Evolutionary conservation across 345 rosid species (phyloP).

Genomic region (Boechera divaricarpa): DNA sequence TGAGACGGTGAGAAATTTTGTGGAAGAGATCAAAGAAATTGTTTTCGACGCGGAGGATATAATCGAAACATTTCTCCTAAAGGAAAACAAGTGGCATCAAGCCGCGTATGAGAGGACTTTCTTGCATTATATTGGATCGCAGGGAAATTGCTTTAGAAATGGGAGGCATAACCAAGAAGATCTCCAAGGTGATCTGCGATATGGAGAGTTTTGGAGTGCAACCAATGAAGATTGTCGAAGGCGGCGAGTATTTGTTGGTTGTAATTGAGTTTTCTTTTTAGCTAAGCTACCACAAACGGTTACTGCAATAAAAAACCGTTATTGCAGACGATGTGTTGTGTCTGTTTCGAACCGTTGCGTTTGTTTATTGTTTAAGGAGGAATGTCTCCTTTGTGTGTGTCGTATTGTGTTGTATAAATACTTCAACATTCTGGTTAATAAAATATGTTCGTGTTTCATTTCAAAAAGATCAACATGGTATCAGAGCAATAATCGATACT

Average conservation of each 20-base stretch:
- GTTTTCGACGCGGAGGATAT: constrained; percentile 41
- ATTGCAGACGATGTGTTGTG: too few species aligned
- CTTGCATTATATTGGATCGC: neutral
- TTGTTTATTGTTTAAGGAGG: too few species aligned
- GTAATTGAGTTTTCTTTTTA: too few species aligned
- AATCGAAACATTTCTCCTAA: constrained; percentile 37
- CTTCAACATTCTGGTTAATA: too few species aligned
- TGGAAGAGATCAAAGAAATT: constrained; percentile 39
- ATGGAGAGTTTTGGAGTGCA: constrained; percentile 42
- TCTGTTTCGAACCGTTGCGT: too few species aligned
- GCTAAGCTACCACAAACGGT: too few species aligned
- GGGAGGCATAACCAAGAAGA: constrained; percentile 33
- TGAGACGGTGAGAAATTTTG: constrained; percentile 26
- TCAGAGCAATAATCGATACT: too few species aligned
- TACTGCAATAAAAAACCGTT: too few species aligned
- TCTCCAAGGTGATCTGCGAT: constrained; percentile 40
- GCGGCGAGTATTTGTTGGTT: neutral
- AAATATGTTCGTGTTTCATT: too few species aligned
- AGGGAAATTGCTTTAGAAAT: neutral
- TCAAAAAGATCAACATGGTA: too few species aligned
- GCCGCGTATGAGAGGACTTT: neutral
- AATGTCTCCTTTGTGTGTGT: too few species aligned
- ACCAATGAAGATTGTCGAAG: neutral
- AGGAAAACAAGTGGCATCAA: neutral
- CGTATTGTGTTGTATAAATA: too few species aligned